phyloP scores from a whole-genome alignment of 1,139 yeast genomes.

The Yamadazyma dendronema region DNA sequence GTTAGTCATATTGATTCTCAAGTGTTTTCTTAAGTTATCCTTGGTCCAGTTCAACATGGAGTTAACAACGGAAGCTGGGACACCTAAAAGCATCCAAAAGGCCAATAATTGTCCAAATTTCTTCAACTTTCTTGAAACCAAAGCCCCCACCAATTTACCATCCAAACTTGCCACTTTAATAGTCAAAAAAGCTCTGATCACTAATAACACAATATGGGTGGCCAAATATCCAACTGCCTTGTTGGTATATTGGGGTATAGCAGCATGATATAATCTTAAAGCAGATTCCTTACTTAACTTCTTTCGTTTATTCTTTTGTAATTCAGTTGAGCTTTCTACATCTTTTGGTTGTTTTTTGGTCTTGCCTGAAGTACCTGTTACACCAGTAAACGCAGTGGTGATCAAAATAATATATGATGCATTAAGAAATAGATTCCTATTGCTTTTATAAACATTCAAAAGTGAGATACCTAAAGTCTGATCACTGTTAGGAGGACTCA shows the following conservation, averaged over 20 bases:
- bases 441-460: constrained; percentile 41
- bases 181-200: constrained; percentile 71
- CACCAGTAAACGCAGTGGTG: constrained; percentile 47
- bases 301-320: constrained; percentile 18
- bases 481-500: constrained; percentile 5
- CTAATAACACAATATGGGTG: constrained; percentile 60
- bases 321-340: constrained; percentile 8
- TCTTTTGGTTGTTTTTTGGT: constrained; percentile 9
- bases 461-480: constrained; percentile 23
- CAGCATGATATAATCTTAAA: constrained; percentile 32
- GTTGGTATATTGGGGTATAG: constrained; percentile 36
- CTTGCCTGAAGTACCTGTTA: constrained; percentile 31
- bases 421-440: constrained; percentile 48
- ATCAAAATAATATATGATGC: constrained; percentile 48
- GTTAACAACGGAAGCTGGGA: constrained; percentile 84
- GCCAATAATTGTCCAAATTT: constrained; percentile 63
- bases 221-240: constrained; percentile 42
- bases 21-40: constrained; percentile 60
- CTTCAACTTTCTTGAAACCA: constrained; percentile 68
- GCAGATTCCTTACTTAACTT: constrained; percentile 37
- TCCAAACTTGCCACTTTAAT: constrained; percentile 84
- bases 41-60: constrained; percentile 73
- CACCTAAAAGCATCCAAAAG: constrained; percentile 81
- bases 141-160: constrained; percentile 79
- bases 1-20: constrained; percentile 65